Conservation (phyloP, 2,329 filamentous ascomycete species). For the Exophiala sideris region DNA sequence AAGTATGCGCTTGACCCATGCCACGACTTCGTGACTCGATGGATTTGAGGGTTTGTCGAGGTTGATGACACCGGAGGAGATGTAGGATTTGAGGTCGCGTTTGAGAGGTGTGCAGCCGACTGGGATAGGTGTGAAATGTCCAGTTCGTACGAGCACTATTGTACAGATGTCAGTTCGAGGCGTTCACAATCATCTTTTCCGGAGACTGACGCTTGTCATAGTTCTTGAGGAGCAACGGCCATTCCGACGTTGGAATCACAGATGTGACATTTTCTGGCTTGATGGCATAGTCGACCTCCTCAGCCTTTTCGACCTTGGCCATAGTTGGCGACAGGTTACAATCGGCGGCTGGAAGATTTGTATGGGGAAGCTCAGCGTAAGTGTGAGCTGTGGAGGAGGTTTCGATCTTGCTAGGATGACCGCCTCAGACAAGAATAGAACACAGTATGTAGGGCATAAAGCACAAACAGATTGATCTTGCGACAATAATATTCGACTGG, state of each 20-base stretch:
- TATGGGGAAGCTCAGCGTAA: no score
- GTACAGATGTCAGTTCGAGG: constrained; percentile 1
- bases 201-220: constrained; percentile 78
- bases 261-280: constrained; percentile 84
- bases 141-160: constrained; percentile 82
- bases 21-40: constrained; percentile 96
- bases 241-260: constrained; percentile 77
- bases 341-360: background rate
- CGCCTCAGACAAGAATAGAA: background rate
- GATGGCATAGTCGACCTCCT: constrained; percentile 75
- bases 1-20: constrained; percentile 97
- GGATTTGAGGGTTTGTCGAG: constrained; percentile 97
- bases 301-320: constrained; percentile 17
- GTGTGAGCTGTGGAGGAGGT: background rate
- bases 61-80: constrained; percentile 97
- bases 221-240: constrained; percentile 93
- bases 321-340: constrained; percentile 18
- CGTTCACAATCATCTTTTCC: constrained; percentile 12
- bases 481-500: background rate
- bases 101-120: constrained; percentile 86
- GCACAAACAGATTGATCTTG: background rate
- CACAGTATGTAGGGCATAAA: background rate
- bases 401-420: background rate
- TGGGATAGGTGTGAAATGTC: constrained; percentile 95
- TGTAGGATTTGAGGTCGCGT: constrained; percentile 94